Conservation (phyloP, 345 rosid species). For the Psidium guajava region DNA sequence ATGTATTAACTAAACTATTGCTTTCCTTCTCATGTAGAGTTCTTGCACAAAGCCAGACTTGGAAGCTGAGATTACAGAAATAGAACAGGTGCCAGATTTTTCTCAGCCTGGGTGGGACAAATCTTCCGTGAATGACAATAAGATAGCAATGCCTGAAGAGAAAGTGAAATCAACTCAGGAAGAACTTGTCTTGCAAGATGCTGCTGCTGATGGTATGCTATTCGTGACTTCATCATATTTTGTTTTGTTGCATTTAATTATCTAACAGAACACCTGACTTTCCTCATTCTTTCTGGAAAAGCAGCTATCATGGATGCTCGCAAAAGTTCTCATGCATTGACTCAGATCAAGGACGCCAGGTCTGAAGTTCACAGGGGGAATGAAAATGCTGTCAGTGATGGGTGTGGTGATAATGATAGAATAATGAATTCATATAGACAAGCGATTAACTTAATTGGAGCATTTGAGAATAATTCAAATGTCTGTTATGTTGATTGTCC, state of each 20-base stretch:
- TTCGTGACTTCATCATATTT: neutral
- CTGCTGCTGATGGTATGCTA: slow-evolving; percentile 21
- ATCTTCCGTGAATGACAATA: neutral
- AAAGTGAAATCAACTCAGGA: neutral
- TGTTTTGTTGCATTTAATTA: neutral
- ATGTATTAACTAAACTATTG: neutral
- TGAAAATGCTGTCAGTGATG: slow-evolving; percentile 7
- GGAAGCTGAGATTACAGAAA: slow-evolving; percentile 41
- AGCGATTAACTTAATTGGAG: slow-evolving; percentile 75
- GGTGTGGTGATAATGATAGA: slow-evolving; percentile 4
- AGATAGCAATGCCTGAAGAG: slow-evolving; percentile 2
- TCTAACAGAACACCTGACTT: neutral
- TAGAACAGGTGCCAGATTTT: slow-evolving; percentile 23
- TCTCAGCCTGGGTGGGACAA: slow-evolving; percentile 4
- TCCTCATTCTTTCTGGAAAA: neutral
- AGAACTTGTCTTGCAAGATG: slow-evolving; percentile 12
- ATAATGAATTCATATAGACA: slow-evolving; percentile 26
- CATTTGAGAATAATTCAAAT: slow-evolving; percentile 14
- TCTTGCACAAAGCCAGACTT: slow-evolving; percentile 67
- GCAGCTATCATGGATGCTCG: neutral
- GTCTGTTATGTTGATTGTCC: slow-evolving; percentile 2
- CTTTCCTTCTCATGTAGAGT: slow-evolving; percentile 55
- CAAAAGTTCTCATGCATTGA: slow-evolving; percentile 4
- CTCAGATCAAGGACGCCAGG: slow-evolving; percentile 8
- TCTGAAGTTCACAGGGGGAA: slow-evolving; percentile 13